Conservation (phyloP, 108 stramenopile genomes). For the Mayamaea pseudoterrestris region DNA sequence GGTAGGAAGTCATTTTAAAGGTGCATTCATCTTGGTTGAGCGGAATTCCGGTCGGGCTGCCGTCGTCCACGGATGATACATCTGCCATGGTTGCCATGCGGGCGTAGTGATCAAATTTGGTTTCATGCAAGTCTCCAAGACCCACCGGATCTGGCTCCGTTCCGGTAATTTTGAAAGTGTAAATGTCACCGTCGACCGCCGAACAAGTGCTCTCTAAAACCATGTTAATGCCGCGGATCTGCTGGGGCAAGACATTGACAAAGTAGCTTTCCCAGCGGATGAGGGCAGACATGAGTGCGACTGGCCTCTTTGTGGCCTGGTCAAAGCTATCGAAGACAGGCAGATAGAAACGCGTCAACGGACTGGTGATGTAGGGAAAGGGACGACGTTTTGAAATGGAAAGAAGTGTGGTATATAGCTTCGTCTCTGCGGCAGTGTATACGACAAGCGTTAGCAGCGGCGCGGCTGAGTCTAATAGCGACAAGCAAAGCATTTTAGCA, state of each 20-base stretch:
- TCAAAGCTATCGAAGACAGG: too few relatives aligned
- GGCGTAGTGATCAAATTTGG: background rate
- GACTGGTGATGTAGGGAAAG: too few relatives aligned
- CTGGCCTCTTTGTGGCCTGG: too few relatives aligned
- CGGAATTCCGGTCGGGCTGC: background rate
- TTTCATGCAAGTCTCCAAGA: background rate
- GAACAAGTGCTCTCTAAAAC: conserved; percentile 12
- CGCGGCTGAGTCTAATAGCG: too few relatives aligned
- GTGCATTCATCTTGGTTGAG: background rate
- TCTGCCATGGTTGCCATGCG: background rate
- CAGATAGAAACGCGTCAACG: too few relatives aligned
- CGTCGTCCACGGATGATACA: background rate
- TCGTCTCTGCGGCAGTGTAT: too few relatives aligned
- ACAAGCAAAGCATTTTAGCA: too few relatives aligned
- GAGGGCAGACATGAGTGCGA: conserved; percentile 10
- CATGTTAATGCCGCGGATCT: conserved; percentile 9
- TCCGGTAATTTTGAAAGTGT: background rate
- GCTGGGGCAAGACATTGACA: conserved; percentile 10
- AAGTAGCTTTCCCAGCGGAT: conserved; percentile 16
- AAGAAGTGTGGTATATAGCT: too few relatives aligned
- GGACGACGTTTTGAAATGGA: too few relatives aligned
- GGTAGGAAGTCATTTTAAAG: conserved; percentile 8
- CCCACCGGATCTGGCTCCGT: background rate
- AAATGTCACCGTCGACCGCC: background rate
- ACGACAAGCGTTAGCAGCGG: too few relatives aligned